Base-by-base conservation (phyloP, 768 basidiomycete genomes). In the Collybia nuda region DNA sequence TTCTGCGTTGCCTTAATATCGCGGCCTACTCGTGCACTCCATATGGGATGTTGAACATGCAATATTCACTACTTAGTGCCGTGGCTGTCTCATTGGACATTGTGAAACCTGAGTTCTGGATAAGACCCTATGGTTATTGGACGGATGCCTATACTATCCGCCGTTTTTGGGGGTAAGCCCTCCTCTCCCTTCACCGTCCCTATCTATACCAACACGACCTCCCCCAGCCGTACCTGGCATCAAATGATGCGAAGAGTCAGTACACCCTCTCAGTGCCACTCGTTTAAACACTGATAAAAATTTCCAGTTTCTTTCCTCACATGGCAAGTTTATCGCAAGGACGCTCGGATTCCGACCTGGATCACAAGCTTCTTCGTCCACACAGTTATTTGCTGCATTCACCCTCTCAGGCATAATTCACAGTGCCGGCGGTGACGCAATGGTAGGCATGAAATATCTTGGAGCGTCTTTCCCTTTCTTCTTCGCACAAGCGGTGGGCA, bases 81-180 rank as follows among this genome's bases (percentile, higher is more conserved):
- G 43, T 59, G 6, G 38, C 37, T 22, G 56, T 56, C 14, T 26
- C 52, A 15, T 45, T 56, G 6, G 50, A 53, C 3, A 18, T 50
- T 7, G 57, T 59, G 9, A 42, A 57, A 21, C 61, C 66, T 0
- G 48, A 46, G 14, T 55, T 59, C 28, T 70, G 68, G 68, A 66
- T 67, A 0, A 56, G 56, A n/a, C 22, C 61, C 0, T 69, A 56
- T 28, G 66, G 68, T 14, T 26, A n/a, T 22, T 64, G 55, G 58
- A 51, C 50, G 8, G 56, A 62, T n/a, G 59, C 65, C 1, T 68
- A 66, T 51, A 67, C 66, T 7, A 40, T 70, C 8, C 57, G 67
- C 28, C 60, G 56, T 18, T 56, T 66, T 32, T 67, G 67, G 67
- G 62, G 67, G 67, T 67, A 47, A 37, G 66, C 58, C 14, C 12